Base-by-base conservation (phyloP, 2,329 filamentous ascomycete genomes). In the Claviceps africana region DNA sequence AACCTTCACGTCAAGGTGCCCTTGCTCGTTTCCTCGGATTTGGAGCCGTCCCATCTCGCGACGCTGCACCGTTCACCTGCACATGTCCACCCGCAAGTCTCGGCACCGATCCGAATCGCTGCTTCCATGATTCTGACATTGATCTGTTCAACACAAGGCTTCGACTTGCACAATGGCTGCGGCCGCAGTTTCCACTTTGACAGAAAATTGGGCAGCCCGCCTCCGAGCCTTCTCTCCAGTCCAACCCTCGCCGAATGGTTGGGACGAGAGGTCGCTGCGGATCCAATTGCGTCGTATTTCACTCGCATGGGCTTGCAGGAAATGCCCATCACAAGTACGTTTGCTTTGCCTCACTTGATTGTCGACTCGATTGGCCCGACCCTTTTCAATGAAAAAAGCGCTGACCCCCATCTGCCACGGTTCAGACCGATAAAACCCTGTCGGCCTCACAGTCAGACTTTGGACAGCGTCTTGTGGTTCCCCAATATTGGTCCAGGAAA, bases 71-170 rank as follows among this genome's bases (percentile, higher is more conserved):
- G 25, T 25, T 5, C 52, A 51, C 25, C 43, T 37, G 17, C 35
- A 6, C 35, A 37, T 37, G 35, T 37, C n/a, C 15, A 37, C 5
- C 35, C n/a, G 15, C 35, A 37, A n/a, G 8, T n/a, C 35, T 37
- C 35, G 35, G 31, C 46, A 17, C 46, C 19, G 33, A 30, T 15
- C 47, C 15, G 19, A 50, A 22, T n/a, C 58, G 55, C 60, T 70
- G 72, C 70, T 70, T 72, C 72, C 74, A 79, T 79, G 76, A 71
- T 70, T 75, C 64, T 70, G 66, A 69, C 65, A 66, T 61, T 65
- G 58, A 59, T 58, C 59, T 61, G 64, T 64, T 61, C 69, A 60
- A 61, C 63, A 59, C 71, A 65, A 65, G 73, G 69, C 65, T 69
- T 65, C 60, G 66, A 69, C 66, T 70, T 65, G 65, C 72, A 76